phyloP scores from a whole-genome alignment of 2,329 filamentous ascomycete genomes.

The Penicillium sp. region DNA sequence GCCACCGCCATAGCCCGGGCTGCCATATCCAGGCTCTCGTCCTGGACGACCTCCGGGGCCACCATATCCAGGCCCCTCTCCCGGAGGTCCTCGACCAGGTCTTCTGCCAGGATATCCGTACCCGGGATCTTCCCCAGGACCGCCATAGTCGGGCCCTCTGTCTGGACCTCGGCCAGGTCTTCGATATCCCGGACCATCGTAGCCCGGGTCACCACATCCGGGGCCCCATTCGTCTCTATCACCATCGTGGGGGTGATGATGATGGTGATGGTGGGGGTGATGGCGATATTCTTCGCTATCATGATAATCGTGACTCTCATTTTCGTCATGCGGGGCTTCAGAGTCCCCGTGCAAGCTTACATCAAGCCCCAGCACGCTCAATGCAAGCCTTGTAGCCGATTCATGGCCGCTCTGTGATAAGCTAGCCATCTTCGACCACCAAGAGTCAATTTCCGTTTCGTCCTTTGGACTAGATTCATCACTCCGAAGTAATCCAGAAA shows the following conservation, averaged over 20 bases:
- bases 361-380: background rate
- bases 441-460: background rate
- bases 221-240: background rate
- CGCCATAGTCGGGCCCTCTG: background rate
- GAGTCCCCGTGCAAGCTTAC: background rate
- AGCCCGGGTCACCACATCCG: background rate
- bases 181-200: too few relatives aligned
- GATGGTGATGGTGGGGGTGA: background rate
- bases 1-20: background rate
- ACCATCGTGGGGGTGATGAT: background rate
- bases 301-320: background rate
- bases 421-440: slow-evolving; percentile 2
- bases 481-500: background rate
- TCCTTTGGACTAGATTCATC: background rate
- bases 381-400: background rate
- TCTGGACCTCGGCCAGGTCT: background rate
- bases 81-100: too few relatives aligned
- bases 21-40: too few relatives aligned
- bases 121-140: background rate
- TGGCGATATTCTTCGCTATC: background rate
- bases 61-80: background rate
- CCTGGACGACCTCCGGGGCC: background rate
- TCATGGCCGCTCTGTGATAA: background rate
- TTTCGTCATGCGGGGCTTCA: background rate
- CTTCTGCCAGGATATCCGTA: too few relatives aligned